Evolutionary conservation across 2,329 filamentous ascomycete species (phyloP).

Genomic region (Neonectria coccinea): DNA sequence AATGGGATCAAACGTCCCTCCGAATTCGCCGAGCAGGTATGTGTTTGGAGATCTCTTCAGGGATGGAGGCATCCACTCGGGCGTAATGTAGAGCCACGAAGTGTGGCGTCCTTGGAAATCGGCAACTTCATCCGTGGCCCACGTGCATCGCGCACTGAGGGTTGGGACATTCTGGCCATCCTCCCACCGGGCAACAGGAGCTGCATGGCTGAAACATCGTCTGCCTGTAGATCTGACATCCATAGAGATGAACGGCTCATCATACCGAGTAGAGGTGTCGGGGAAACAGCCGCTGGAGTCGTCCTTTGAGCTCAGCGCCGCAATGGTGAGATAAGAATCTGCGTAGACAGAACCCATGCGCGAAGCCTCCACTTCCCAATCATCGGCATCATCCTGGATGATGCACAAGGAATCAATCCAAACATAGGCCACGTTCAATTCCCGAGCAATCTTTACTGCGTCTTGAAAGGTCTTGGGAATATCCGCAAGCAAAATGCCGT

Average conservation of each 20-base stretch:
- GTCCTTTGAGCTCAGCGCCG: slow-evolving; percentile 14
- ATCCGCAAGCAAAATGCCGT: neutral
- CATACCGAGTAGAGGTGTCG: neutral
- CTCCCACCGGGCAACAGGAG: neutral
- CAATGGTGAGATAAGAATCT: slow-evolving; percentile 30
- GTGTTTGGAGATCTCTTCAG: neutral
- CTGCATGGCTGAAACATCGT: neutral
- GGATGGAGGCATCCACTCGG: neutral
- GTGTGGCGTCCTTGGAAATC: neutral
- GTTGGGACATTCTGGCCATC: neutral
- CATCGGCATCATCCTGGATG: slow-evolving; percentile 27
- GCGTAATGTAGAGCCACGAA: neutral
- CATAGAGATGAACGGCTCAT: neutral
- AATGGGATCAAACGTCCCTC: slow-evolving; percentile 20
- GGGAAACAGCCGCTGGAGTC: slow-evolving; percentile 25
- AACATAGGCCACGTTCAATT: slow-evolving; percentile 19
- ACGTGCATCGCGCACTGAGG: neutral
- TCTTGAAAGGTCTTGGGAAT: slow-evolving; percentile 8
- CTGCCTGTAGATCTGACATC: slow-evolving; percentile 29
- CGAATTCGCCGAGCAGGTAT: neutral
- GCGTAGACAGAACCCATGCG: slow-evolving; percentile 32
- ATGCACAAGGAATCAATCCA: slow-evolving; percentile 41
- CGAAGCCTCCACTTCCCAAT: slow-evolving; percentile 35
- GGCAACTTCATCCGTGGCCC: neutral
- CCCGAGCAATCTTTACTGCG: neutral